A percentile compares a stretch with the other conserved stretches of the same genome.
Conservation (phyloP, 2,329 filamentous ascomycete genomes). For the Diaporthe destruens region DNA sequence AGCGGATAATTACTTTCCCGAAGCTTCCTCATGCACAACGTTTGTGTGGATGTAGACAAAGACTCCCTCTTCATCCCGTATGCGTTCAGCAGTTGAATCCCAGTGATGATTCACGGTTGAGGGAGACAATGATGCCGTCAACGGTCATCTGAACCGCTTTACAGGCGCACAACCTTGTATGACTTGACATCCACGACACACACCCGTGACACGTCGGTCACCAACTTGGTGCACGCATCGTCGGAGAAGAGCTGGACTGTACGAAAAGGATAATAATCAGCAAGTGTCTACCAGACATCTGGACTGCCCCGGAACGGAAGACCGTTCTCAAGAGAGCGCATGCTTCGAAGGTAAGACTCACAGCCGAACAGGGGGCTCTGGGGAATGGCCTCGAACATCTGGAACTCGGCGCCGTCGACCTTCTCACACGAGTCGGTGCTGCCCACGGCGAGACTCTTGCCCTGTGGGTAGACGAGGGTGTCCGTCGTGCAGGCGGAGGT, state of each 20-base stretch:
- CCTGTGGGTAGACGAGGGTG: constrained; percentile 3
- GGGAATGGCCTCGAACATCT: not conserved
- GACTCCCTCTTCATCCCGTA: no score
- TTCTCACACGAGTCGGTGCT: constrained; percentile 58
- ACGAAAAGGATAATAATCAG: not conserved
- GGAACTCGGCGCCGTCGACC: constrained; percentile 9
- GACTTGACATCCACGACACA: constrained; percentile 1
- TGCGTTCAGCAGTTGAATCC: not conserved
- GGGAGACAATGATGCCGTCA: no score
- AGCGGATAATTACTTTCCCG: not conserved
- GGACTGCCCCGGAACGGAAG: no score
- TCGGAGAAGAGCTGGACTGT: constrained; percentile 18
- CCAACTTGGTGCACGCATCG: constrained; percentile 10
- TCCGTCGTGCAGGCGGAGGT: constrained; percentile 3
- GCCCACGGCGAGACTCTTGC: constrained; percentile 74
- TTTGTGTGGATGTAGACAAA: no score
- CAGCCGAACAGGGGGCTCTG: constrained; percentile 9
- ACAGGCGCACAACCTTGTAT: constrained; percentile 17
- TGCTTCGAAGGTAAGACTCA: not conserved
- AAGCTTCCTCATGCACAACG: no score
- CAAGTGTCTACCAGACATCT: no score
- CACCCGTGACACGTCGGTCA: not conserved
- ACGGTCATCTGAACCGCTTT: not conserved
- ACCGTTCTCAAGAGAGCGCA: no score
- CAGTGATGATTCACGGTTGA: not conserved